These are phyloP conservation scores for Penicillium steckii DNA, from an alignment of 495 filamentous ascomycete species.

Conservation along the genomic window DNA sequence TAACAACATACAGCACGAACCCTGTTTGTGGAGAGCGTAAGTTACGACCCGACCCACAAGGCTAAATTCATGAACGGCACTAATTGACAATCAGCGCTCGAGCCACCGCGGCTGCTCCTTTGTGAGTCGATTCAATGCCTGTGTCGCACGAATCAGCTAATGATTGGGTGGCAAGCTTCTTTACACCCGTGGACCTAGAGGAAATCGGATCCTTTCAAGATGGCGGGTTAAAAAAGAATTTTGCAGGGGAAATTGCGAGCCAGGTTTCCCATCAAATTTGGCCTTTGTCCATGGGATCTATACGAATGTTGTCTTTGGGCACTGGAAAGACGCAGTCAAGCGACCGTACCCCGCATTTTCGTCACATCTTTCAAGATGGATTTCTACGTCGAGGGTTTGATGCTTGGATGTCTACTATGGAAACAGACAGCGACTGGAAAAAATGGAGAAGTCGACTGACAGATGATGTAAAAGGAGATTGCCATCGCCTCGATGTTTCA, in stretches of 20 bases:
- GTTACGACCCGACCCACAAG: conserved; percentile 1
- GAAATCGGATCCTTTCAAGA: conserved; percentile 23
- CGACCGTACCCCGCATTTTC: conserved; percentile 13
- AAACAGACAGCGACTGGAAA: conserved; percentile 16
- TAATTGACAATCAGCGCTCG: conserved; percentile 10
- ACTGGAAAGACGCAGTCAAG: conserved; percentile 6
- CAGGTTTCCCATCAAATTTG: conserved; percentile 19
- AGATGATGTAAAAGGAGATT: conserved; percentile 4
- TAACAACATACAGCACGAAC: conserved; percentile 15
- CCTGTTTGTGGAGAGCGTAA: conserved; percentile 22
- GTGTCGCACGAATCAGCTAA: not conserved
- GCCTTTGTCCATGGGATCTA: conserved; percentile 6
- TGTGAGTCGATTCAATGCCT: conserved; percentile 11
- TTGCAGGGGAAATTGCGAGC: conserved; percentile 18
- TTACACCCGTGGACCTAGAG: conserved; percentile 16
- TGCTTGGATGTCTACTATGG: conserved; percentile 25
- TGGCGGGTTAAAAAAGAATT: conserved; percentile 25
- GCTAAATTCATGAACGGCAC: not conserved
- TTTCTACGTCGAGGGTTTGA: conserved; percentile 21
- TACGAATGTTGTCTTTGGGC: conserved; percentile 17
- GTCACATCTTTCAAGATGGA: conserved; percentile 20
- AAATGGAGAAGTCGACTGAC: conserved; percentile 10
- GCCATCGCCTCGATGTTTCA: not conserved
- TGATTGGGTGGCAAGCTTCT: conserved; percentile 10
- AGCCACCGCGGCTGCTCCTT: conserved; percentile 19